A percentile compares a stretch with the other conserved stretches of the same genome.
Conservation (phyloP, 2,329 filamentous ascomycete genomes). For the Botryotinia calthae region DNA sequence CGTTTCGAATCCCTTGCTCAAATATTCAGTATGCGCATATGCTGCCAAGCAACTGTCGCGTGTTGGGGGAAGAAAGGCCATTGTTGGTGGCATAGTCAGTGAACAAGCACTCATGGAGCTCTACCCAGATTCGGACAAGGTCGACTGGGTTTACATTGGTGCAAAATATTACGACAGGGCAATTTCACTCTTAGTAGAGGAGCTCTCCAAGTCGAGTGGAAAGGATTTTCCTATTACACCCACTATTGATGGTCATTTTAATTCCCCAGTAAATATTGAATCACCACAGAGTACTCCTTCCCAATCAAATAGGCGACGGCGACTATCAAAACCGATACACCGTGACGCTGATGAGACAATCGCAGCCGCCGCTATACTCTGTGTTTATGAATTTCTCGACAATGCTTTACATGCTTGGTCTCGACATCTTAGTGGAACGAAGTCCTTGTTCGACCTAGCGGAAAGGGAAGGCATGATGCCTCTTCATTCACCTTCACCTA, state of each 20-base stretch:
- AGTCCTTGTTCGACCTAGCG: slow-evolving; percentile 57
- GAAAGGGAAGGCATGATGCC: slow-evolving; percentile 48
- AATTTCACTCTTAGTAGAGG: slow-evolving; percentile 48
- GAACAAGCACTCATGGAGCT: slow-evolving; percentile 51
- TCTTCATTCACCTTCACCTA: slow-evolving; percentile 44
- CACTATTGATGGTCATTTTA: slow-evolving; percentile 37
- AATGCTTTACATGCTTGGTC: slow-evolving; percentile 62
- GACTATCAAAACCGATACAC: slow-evolving; percentile 42
- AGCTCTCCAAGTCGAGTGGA: slow-evolving; percentile 37
- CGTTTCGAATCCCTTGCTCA: slow-evolving; percentile 46
- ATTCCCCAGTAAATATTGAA: slow-evolving; percentile 30
- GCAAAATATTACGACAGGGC: slow-evolving; percentile 60
- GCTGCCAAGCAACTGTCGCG: slow-evolving; percentile 59
- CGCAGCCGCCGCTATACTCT: slow-evolving; percentile 64
- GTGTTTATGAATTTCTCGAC: slow-evolving; percentile 67
- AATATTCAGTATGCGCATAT: slow-evolving; percentile 57
- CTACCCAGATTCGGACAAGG: slow-evolving; percentile 45
- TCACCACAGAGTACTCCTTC: slow-evolving; percentile 32
- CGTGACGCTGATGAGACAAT: slow-evolving; percentile 57
- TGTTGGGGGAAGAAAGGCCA: slow-evolving; percentile 51
- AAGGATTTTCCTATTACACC: slow-evolving; percentile 32
- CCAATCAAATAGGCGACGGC: slow-evolving; percentile 41
- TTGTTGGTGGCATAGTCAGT: slow-evolving; percentile 47
- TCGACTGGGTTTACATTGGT: slow-evolving; percentile 59
- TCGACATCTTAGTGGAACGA: slow-evolving; percentile 63